Conservation (phyloP, 805 yeast species). For the Cyberlindnera petersonii region DNA sequence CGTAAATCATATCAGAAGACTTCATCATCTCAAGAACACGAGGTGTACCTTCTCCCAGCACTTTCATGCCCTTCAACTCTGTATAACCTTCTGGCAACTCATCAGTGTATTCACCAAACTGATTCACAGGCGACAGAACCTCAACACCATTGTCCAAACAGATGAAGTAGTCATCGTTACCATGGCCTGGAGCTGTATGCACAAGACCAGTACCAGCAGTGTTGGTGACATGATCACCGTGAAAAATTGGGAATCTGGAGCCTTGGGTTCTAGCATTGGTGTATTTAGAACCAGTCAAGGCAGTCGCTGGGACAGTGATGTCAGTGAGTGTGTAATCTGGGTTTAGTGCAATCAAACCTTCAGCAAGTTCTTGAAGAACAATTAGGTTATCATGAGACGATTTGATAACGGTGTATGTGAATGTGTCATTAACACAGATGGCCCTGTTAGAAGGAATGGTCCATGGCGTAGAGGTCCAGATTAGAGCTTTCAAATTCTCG, state of each 20-base stretch:
- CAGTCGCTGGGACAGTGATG: conserved; percentile 38
- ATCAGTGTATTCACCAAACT: conserved; percentile 59
- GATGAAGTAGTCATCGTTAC: conserved; percentile 82
- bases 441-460: conserved; percentile 87
- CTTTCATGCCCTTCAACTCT: conserved; percentile 51
- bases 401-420: conserved; percentile 52
- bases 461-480: conserved; percentile 99
- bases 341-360: conserved; percentile 33
- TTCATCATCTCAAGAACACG: conserved; percentile 42
- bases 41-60: conserved; percentile 55
- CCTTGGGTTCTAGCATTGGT: conserved; percentile 48
- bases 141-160: conserved; percentile 55
- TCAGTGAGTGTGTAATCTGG: conserved; percentile 22
- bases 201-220: conserved; percentile 92
- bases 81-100: conserved; percentile 47
- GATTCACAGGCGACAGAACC: conserved; percentile 77
- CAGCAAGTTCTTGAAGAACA: conserved; percentile 51
- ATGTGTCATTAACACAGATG: conserved; percentile 59
- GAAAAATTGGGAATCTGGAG: conserved; percentile 53
- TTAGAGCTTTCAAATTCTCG: conserved; percentile 38
- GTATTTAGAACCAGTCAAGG: conserved; percentile 43
- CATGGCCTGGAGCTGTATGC: conserved; percentile 98
- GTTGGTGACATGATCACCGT: conserved; percentile 78
- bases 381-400: conserved; percentile 43
- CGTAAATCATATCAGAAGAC: conserved; percentile 42